These are phyloP conservation scores for Cymodocea nodosa DNA, from an alignment of 116 monocot genomes.

Conservation along the genomic window DNA sequence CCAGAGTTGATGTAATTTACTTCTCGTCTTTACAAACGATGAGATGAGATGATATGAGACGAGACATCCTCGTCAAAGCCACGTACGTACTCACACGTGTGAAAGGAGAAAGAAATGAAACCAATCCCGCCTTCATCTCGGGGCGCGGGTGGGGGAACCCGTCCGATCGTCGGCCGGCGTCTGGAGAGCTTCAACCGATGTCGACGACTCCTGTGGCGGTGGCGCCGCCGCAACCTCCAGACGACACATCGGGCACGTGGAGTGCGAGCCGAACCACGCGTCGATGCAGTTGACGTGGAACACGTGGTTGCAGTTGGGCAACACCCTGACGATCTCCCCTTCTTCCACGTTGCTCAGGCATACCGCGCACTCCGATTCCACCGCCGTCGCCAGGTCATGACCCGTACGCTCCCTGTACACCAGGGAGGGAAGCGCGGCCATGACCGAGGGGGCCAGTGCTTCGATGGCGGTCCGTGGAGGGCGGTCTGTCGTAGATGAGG, in stretches of 20 bases:
- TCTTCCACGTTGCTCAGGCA: constrained; percentile 7
- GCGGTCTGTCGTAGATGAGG: not conserved
- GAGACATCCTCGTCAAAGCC: no score
- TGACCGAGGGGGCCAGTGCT: constrained; percentile 13
- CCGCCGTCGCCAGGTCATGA: constrained; percentile 5
- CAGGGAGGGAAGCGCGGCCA: constrained; percentile 18
- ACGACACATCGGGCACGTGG: constrained; percentile 8
- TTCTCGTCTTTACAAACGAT: no score
- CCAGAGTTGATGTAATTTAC: no score
- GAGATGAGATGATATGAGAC: no score
- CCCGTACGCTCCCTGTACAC: constrained; percentile 1
- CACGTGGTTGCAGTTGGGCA: constrained; percentile 4
- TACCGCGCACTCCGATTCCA: not conserved
- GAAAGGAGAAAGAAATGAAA: no score
- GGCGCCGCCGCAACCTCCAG: not conserved
- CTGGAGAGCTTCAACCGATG: not conserved
- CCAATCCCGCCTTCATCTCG: not conserved
- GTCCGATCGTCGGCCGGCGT: not conserved
- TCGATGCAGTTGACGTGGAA: constrained; percentile 7
- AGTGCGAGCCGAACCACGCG: constrained; percentile 5
- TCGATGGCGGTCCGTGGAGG: not conserved
- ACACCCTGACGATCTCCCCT: not conserved
- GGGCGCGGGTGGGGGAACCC: not conserved
- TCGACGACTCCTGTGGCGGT: not conserved
- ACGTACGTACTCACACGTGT: no score